Conservation (phyloP, 495 filamentous ascomycete species). For the Entonaema liquescens region DNA sequence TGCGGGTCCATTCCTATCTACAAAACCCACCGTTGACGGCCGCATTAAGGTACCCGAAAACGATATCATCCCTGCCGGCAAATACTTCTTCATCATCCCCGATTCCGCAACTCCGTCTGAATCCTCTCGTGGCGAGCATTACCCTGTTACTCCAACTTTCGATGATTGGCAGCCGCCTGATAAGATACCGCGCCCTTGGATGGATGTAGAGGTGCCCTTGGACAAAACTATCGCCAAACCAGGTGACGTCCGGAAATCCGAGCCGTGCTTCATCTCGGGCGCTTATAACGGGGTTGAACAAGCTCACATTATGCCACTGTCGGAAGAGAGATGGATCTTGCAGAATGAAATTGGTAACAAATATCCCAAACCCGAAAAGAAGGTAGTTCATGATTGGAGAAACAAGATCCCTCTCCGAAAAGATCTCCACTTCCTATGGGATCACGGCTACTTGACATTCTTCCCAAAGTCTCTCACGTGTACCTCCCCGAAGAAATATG, state of each 20-base stretch:
- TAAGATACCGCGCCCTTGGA: neutral
- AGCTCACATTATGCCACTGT: neutral
- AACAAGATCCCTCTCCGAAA: neutral
- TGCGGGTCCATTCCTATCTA: neutral
- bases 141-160: neutral
- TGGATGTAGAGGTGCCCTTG: neutral
- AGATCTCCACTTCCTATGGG: neutral
- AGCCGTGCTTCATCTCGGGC: neutral
- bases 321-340: neutral
- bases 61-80: neutral
- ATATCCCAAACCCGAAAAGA: neutral
- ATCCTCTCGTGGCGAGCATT: neutral
- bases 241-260: neutral
- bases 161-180: neutral
- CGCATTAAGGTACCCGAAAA: neutral
- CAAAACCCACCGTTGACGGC: neutral
- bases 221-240: neutral
- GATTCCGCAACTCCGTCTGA: neutral
- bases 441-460: neutral
- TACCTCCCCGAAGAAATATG: neutral
- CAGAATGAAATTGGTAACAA: neutral
- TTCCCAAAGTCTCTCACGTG: neutral
- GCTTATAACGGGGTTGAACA: neutral
- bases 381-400: neutral
- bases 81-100: neutral